These are phyloP conservation scores for Salix arbutifolia DNA, from an alignment of 345 rosid genomes.

Conservation along the genomic window DNA sequence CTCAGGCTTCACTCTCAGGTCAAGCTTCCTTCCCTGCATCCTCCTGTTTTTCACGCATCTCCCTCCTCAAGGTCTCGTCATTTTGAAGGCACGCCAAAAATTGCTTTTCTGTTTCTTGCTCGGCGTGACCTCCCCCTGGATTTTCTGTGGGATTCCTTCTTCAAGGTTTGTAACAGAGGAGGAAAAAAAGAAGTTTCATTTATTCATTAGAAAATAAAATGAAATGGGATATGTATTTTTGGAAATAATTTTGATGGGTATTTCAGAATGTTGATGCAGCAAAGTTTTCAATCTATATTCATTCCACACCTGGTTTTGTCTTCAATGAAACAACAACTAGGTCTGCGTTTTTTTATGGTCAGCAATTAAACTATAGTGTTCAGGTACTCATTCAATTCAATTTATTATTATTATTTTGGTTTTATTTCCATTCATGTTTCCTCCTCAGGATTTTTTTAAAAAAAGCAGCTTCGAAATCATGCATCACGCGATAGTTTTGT, in stretches of 20 bases:
- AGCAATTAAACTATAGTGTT: conserved; percentile 57
- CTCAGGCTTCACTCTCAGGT: neutral
- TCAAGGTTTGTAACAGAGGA: conserved; percentile 14
- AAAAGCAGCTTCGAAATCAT: too few relatives aligned
- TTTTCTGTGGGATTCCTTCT: conserved; percentile 31
- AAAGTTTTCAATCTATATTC: conserved; percentile 62
- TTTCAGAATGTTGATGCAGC: conserved; percentile 51
- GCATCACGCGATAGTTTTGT: too few relatives aligned
- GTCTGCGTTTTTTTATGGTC: conserved; percentile 59
- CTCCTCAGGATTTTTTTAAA: too few relatives aligned
- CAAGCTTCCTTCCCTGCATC: neutral
- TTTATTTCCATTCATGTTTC: too few relatives aligned
- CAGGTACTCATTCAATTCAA: conserved; percentile 32
- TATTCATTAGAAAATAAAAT: neutral
- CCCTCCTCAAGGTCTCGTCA: neutral
- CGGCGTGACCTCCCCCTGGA: conserved; percentile 24
- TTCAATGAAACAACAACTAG: conserved; percentile 62
- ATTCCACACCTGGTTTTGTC: conserved; percentile 65
- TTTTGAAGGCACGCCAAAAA: conserved; percentile 11
- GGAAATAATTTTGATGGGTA: neutral
- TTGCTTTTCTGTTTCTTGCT: conserved; percentile 30
- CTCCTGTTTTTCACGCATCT: neutral
- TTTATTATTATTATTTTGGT: neutral
- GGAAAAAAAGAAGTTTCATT: too few relatives aligned
- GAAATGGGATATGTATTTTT: neutral